phyloP scores from a whole-genome alignment of 2,329 filamentous ascomycete genomes.

The Kalaharituber pfeilii region DNA sequence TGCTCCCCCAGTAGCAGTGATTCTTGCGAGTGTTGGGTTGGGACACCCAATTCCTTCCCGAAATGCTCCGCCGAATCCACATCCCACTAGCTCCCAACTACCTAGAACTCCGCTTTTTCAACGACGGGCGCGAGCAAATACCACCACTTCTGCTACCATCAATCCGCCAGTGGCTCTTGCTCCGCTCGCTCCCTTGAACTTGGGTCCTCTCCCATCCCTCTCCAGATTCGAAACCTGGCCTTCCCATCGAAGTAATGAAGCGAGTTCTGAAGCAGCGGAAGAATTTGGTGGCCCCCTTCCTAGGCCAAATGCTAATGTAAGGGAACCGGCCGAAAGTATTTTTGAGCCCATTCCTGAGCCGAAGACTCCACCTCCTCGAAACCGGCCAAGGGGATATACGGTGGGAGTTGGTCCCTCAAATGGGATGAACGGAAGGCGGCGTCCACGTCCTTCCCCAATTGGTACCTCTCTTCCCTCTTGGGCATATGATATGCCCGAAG shows the following conservation, averaged over 20 bases:
- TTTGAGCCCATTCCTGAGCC: not conserved
- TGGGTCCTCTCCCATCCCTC: not conserved
- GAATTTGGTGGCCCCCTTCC: not conserved
- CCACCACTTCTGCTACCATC: not conserved
- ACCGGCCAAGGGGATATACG: not conserved
- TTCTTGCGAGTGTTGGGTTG: constrained; percentile 14
- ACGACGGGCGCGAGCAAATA: not conserved
- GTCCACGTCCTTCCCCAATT: not conserved
- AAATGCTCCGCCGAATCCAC: no score
- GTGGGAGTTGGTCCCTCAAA: not conserved
- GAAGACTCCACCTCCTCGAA: not conserved
- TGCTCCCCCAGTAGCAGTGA: constrained; percentile 15
- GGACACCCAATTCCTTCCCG: not conserved
- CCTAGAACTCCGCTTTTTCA: not conserved
- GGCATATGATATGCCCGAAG: not conserved
- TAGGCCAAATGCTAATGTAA: not conserved
- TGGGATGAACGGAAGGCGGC: not conserved
- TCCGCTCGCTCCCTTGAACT: not conserved
- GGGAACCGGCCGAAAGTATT: not conserved
- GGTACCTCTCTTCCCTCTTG: not conserved
- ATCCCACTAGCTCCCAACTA: not conserved
- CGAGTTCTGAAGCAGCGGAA: not conserved
- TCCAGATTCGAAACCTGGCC: not conserved
- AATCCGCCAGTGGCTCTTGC: not conserved
- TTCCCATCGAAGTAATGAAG: not conserved